These are phyloP conservation scores for Astrephomene gubernaculifera DNA, from an alignment of 139 green algal species.

Conservation along the genomic window DNA sequence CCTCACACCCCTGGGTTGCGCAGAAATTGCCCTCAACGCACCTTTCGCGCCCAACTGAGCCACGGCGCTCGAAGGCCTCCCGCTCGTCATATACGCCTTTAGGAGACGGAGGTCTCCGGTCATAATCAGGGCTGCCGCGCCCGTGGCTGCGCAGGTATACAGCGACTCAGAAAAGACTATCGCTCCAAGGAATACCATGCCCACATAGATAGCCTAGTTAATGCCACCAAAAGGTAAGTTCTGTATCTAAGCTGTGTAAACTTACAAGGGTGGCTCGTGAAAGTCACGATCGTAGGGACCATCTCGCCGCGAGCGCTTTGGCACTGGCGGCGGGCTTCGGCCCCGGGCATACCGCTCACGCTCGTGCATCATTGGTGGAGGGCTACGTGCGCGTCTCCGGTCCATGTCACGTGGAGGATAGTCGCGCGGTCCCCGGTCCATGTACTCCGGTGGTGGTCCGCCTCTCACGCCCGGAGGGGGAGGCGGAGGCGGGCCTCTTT, in stretches of 20 bases:
- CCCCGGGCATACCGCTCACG: slow-evolving; percentile 20
- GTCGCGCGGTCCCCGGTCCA: slow-evolving; percentile 8
- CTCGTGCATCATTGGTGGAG: slow-evolving; percentile 28
- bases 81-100: slow-evolving; percentile 21
- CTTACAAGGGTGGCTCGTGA: slow-evolving; percentile 29
- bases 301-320: slow-evolving; percentile 29
- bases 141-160: background rate
- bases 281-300: slow-evolving; percentile 31
- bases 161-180: background rate
- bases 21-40: no score
- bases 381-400: slow-evolving; percentile 16
- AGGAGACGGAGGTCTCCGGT: slow-evolving; percentile 9
- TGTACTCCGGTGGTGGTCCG: background rate
- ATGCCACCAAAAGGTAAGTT: no score
- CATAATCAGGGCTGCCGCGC: slow-evolving; percentile 30
- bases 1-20: no score
- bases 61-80: slow-evolving; percentile 24
- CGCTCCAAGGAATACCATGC: background rate
- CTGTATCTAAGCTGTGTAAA: no score
- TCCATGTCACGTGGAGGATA: slow-evolving; percentile 19
- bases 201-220: background rate
- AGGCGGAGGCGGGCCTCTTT: slow-evolving; percentile 18
- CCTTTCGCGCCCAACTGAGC: slow-evolving; percentile 18
- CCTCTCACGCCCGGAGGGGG: slow-evolving; percentile 9
- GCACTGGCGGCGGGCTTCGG: slow-evolving; percentile 20